Evolutionary conservation across 2,329 filamentous ascomycete genomes (phyloP).

Genomic region (Fusarium circinatum): DNA sequence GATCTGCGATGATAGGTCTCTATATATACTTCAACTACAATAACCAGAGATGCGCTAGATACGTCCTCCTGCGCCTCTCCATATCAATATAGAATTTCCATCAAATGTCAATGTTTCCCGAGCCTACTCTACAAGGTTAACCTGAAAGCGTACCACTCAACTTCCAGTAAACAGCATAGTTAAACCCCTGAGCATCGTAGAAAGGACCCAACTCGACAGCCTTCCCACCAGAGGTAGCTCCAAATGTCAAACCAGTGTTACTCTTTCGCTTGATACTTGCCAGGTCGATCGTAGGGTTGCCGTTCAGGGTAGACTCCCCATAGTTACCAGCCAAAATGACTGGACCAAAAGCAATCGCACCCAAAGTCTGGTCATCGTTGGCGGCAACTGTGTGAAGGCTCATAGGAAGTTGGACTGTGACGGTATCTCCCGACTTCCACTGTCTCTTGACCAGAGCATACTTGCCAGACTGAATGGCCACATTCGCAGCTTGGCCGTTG

Average conservation of each 20-base stretch:
- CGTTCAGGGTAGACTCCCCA: constrained; percentile 43
- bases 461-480: constrained; percentile 46
- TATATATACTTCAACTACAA: not conserved
- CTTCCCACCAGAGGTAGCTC: constrained; percentile 45
- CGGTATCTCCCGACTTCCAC: constrained; percentile 56
- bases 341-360: constrained; percentile 59
- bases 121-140: rapidly evolving
- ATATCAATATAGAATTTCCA: too few relatives aligned
- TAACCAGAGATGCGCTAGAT: not conserved
- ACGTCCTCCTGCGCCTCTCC: not conserved
- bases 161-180: constrained; percentile 57
- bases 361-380: constrained; percentile 58
- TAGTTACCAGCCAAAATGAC: constrained; percentile 59
- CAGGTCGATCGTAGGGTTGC: constrained; percentile 47
- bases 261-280: constrained; percentile 42
- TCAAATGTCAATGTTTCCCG: rapidly evolving
- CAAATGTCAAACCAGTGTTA: constrained; percentile 45
- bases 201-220: constrained; percentile 51
- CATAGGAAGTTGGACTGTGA: constrained; percentile 59
- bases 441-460: constrained; percentile 54
- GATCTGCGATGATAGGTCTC: not conserved
- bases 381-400: constrained; percentile 54
- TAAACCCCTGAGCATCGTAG: constrained; percentile 54
- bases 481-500: constrained; percentile 51
- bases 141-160: constrained; percentile 7